phyloP scores from a whole-genome alignment of 306 rosid species.

The Purshia tridentata region DNA sequence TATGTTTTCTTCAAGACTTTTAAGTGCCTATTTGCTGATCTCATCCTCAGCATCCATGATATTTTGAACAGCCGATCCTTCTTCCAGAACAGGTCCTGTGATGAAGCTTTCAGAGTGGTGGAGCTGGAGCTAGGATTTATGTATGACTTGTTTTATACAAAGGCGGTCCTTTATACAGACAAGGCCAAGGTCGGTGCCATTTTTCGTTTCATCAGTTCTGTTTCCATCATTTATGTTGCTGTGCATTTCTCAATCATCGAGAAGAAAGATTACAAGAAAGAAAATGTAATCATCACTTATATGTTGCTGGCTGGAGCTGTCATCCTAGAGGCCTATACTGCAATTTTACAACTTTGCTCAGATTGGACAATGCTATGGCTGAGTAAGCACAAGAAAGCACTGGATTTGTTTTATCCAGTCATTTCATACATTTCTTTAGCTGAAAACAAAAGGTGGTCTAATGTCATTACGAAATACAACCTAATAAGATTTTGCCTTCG shows the following conservation, averaged over 20 bases:
- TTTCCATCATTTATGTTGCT: slow-evolving; percentile 3
- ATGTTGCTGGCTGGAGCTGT: slow-evolving; percentile 36
- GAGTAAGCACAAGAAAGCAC: slow-evolving; percentile 10
- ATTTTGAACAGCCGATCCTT: slow-evolving; percentile 8
- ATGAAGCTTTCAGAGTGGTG: slow-evolving; percentile 27
- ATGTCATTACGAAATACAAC: slow-evolving; percentile 28
- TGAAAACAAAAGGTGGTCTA: slow-evolving; percentile 1
- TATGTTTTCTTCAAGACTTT: slow-evolving; percentile 26
- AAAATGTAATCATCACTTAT: slow-evolving; percentile 18
- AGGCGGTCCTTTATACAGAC: no score
- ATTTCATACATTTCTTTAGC: not conserved
- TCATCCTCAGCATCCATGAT: slow-evolving; percentile 38
- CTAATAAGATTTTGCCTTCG: slow-evolving; percentile 13
- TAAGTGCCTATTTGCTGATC: slow-evolving; percentile 40
- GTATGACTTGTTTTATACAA: slow-evolving; percentile 43
- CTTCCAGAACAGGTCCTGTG: not conserved
- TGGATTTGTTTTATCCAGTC: not conserved
- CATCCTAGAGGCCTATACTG: slow-evolving; percentile 22
- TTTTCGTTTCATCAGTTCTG: slow-evolving; percentile 19
- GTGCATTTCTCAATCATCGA: not conserved
- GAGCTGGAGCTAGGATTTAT: slow-evolving; percentile 52
- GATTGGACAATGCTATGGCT: slow-evolving; percentile 33
- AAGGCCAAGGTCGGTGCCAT: no score
- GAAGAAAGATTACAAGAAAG: not conserved
- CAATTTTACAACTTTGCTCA: slow-evolving; percentile 19